Percentiles rank a stretch among this genome's conserved stretches.
Conservation (phyloP, 2,329 filamentous ascomycete species). For the Fusarium sp. region DNA sequence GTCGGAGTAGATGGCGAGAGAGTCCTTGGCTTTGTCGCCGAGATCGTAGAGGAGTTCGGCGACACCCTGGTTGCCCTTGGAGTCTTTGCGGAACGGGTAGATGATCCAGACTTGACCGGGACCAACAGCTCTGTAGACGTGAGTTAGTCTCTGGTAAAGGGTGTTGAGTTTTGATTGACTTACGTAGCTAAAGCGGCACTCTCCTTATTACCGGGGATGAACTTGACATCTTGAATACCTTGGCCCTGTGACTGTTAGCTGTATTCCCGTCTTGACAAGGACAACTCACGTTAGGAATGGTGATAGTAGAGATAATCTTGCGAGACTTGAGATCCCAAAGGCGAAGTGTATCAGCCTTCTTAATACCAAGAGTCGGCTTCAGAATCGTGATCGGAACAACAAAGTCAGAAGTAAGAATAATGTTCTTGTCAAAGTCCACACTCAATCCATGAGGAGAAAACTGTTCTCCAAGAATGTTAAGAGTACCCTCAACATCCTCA, state of each 20-base stretch:
- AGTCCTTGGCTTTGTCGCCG: slow-evolving; percentile 64
- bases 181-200: slow-evolving; percentile 66
- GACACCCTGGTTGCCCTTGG: slow-evolving; percentile 65
- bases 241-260: slow-evolving; percentile 52
- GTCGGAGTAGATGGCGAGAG: slow-evolving; percentile 69
- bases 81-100: slow-evolving; percentile 67
- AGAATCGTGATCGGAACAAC: slow-evolving; percentile 70
- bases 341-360: slow-evolving; percentile 66
- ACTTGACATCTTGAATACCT: slow-evolving; percentile 73
- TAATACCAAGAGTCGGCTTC: slow-evolving; percentile 66
- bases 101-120: slow-evolving; percentile 72
- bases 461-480: slow-evolving; percentile 68
- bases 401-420: slow-evolving; percentile 71
- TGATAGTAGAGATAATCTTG: slow-evolving; percentile 69
- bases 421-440: slow-evolving; percentile 66
- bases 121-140: slow-evolving; percentile 58
- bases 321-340: slow-evolving; percentile 66
- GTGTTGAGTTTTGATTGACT: not conserved
- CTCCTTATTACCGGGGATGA: slow-evolving; percentile 70
- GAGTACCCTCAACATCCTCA: slow-evolving; percentile 62
- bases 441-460: slow-evolving; percentile 70
- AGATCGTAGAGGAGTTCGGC: slow-evolving; percentile 69
- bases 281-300: slow-evolving; percentile 62
- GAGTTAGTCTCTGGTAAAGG: not conserved
- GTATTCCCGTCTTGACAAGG: rapidly evolving